A percentile compares a stretch with the other conserved stretches of the same genome.
Conservation (phyloP, 148 eudicot genomes). For the Chenopodium formosanum region DNA sequence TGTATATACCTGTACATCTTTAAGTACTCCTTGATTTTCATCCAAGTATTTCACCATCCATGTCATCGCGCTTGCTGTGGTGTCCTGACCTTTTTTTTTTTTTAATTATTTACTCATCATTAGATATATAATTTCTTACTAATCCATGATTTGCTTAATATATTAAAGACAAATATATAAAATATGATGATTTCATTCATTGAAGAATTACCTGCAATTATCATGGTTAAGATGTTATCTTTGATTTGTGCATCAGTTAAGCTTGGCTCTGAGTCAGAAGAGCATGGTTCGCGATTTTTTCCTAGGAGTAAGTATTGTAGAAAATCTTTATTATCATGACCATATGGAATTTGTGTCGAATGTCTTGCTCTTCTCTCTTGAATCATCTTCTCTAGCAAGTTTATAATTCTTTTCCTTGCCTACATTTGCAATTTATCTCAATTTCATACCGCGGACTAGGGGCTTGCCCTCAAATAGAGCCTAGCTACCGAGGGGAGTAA, state of each 20-base stretch:
- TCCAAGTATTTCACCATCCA: slow-evolving; percentile 59
- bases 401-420: slow-evolving; percentile 51
- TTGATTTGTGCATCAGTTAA: slow-evolving; percentile 43
- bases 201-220: slow-evolving; percentile 45
- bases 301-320: slow-evolving; percentile 31
- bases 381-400: slow-evolving; percentile 37
- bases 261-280: slow-evolving; percentile 7
- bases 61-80: slow-evolving; percentile 52
- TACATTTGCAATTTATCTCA: slow-evolving; percentile 5
- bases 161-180: neutral
- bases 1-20: slow-evolving; percentile 30
- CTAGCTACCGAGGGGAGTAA: too few species aligned
- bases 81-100: slow-evolving; percentile 41
- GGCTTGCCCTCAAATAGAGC: too few species aligned
- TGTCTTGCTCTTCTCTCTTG: slow-evolving; percentile 29
- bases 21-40: slow-evolving; percentile 42
- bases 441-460: too few species aligned
- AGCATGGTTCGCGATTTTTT: slow-evolving; percentile 4
- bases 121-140: neutral
- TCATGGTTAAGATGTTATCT: slow-evolving; percentile 60
- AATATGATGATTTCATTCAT: too few species aligned
- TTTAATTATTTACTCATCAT: neutral
- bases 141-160: neutral
- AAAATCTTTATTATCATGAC: slow-evolving; percentile 27
- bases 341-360: slow-evolving; percentile 4